Evolutionary conservation across 2,329 filamentous ascomycete genomes (phyloP).

Genomic region (Fusarium anguioides): DNA sequence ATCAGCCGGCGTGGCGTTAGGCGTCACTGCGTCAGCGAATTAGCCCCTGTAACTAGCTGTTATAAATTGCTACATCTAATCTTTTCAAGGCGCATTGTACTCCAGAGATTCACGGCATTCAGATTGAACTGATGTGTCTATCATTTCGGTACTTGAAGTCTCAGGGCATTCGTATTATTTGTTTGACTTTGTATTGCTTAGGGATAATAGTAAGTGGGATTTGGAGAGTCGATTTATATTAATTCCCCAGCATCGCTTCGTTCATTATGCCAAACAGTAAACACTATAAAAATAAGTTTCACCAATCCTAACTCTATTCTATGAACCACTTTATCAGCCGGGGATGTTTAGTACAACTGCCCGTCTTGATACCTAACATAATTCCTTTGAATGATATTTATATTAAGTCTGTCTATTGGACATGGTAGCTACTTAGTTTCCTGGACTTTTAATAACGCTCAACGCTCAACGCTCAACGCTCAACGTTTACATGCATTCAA

Average conservation of each 20-base stretch:
- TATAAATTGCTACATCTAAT: not conserved
- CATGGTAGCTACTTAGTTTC: no score
- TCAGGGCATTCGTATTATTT: not conserved
- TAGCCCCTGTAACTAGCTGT: constrained; percentile 22
- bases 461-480: not conserved
- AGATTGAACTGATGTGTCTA: not conserved
- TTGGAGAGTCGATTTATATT: not conserved
- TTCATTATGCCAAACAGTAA: not conserved
- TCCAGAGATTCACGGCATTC: not conserved
- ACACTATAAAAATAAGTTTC: not conserved
- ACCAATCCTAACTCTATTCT: not conserved
- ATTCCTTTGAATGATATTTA: no score
- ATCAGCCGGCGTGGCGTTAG: constrained; percentile 36
- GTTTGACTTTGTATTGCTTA: not conserved
- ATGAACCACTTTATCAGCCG: not conserved
- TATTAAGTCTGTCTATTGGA: no score
- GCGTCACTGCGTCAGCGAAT: constrained; percentile 26
- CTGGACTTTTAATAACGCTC: no score
- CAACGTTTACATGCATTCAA: not conserved
- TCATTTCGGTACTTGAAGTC: constrained; percentile 1
- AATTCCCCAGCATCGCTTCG: not conserved
- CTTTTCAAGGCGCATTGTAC: not conserved
- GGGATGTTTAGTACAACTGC: not conserved
- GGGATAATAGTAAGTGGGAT: not conserved
- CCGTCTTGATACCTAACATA: no score